Conservation (phyloP, 108 stramenopile species). For the Pseudonitzschia multiseries region DNA sequence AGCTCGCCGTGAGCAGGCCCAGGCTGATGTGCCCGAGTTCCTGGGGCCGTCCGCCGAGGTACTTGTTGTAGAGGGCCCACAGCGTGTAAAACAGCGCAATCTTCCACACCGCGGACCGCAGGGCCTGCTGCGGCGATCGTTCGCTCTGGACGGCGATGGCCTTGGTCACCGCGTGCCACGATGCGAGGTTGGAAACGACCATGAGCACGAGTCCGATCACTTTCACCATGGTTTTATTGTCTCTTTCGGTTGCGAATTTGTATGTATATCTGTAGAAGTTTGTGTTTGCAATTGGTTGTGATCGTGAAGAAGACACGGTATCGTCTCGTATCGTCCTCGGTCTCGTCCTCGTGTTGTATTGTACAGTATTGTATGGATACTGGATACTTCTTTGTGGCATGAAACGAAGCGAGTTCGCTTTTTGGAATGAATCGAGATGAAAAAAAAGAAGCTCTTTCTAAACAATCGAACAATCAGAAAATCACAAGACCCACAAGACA, state of each 20-base stretch:
- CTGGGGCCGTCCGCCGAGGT: background rate
- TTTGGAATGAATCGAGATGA: no score
- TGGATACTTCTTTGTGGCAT: no score
- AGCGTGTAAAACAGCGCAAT: slow-evolving; percentile 20
- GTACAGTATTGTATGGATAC: no score
- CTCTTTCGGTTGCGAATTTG: background rate
- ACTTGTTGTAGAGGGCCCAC: slow-evolving; percentile 28
- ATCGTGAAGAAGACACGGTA: no score
- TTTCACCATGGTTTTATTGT: background rate
- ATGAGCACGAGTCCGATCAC: background rate
- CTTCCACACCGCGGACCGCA: slow-evolving; percentile 10
- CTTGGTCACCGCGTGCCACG: background rate
- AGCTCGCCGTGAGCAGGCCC: background rate
- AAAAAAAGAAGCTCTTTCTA: no score
- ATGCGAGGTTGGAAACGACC: background rate
- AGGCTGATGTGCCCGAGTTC: slow-evolving; percentile 26
- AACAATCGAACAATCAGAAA: no score
- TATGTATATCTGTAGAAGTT: no score
- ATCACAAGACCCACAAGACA: no score
- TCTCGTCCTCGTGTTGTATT: no score
- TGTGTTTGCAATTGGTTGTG: no score
- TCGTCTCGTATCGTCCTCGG: no score
- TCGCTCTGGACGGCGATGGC: background rate
- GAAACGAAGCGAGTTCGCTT: no score
- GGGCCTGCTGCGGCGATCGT: background rate